Evolutionary conservation across 208 protist species (phyloP).

Genomic region (Phytomonas sp.): DNA sequence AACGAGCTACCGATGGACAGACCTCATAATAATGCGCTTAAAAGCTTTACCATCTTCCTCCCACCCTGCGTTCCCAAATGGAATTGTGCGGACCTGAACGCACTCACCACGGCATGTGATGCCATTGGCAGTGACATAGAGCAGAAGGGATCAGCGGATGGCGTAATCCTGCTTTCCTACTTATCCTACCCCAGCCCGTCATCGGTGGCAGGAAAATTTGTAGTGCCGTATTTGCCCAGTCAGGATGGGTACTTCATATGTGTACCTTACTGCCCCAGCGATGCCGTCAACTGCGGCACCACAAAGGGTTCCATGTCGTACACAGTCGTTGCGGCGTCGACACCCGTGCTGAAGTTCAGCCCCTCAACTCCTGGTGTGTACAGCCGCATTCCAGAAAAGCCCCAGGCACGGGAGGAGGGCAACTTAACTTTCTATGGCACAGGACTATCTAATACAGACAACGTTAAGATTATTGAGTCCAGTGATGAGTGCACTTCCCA

Average conservation of each 20-base stretch:
- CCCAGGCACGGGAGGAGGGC: constrained; percentile 64
- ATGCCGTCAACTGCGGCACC: constrained; percentile 20
- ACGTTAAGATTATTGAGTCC: constrained; percentile 48
- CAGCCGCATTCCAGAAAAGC: constrained; percentile 34
- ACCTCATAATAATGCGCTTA: constrained; percentile 53
- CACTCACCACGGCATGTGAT: constrained; percentile 37
- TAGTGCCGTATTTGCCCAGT: constrained; percentile 45
- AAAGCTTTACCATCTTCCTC: constrained; percentile 55
- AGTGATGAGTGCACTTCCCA: constrained; percentile 38
- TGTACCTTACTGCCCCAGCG: constrained; percentile 69
- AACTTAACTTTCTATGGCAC: constrained; percentile 49
- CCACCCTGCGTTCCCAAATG: constrained; percentile 38
- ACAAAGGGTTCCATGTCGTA: constrained; percentile 40
- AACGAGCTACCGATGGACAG: constrained; percentile 17
- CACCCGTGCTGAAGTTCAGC: constrained; percentile 27
- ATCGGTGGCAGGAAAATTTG: constrained; percentile 40
- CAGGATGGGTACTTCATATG: constrained; percentile 60
- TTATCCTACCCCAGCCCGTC: constrained; percentile 22
- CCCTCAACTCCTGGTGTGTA: constrained; percentile 54
- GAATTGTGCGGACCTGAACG: constrained; percentile 30
- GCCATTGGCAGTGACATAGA: constrained; percentile 11
- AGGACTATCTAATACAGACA: constrained; percentile 32
- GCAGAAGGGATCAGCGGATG: not conserved
- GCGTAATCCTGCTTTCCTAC: constrained; percentile 20
- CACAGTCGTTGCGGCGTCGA: constrained; percentile 35